A percentile compares a stretch with the other conserved stretches of the same genome.
Evolutionary conservation across 768 basidiomycete species (phyloP).

Genomic region (Lentinula raphanica): DNA sequence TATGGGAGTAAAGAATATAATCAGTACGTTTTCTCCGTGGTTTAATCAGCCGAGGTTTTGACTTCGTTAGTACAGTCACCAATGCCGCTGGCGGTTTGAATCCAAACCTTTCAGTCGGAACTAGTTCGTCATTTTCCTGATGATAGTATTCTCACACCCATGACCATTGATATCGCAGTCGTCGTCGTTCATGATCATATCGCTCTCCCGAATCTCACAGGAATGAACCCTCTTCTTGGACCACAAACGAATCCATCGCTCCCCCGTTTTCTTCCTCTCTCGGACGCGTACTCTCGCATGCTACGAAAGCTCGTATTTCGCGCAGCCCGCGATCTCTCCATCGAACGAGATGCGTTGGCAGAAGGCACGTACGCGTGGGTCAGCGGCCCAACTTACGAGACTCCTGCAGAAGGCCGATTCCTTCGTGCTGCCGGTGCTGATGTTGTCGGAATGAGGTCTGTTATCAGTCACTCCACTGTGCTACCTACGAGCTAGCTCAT

Average conservation of each 20-base stretch:
- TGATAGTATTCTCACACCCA: too few relatives aligned
- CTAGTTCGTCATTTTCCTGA: conserved; percentile 44
- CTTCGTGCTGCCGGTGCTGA: conserved; percentile 72
- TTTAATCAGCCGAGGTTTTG: neutral
- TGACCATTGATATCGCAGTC: conserved; percentile 48
- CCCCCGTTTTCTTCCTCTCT: conserved; percentile 78
- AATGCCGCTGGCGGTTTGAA: conserved; percentile 86
- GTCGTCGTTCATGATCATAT: conserved; percentile 83
- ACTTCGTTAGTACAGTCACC: conserved; percentile 49
- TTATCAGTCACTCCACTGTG: neutral
- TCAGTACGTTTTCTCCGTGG: conserved; percentile 47
- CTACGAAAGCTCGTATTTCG: conserved; percentile 72
- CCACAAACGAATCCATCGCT: conserved; percentile 52
- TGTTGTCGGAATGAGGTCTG: conserved; percentile 79
- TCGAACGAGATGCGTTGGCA: conserved; percentile 51
- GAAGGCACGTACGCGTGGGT: conserved; percentile 92
- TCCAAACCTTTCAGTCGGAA: conserved; percentile 68
- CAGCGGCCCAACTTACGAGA: conserved; percentile 86
- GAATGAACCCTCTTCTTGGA: conserved; percentile 76
- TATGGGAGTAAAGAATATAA: conserved; percentile 69
- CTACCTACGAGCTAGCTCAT: neutral
- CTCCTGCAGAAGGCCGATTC: conserved; percentile 80
- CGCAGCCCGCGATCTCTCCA: conserved; percentile 57
- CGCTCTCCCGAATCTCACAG: conserved; percentile 72
- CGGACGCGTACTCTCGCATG: conserved; percentile 71